Conservation (phyloP, 2,329 filamentous ascomycete genomes). For the Sporothrix pallida region DNA sequence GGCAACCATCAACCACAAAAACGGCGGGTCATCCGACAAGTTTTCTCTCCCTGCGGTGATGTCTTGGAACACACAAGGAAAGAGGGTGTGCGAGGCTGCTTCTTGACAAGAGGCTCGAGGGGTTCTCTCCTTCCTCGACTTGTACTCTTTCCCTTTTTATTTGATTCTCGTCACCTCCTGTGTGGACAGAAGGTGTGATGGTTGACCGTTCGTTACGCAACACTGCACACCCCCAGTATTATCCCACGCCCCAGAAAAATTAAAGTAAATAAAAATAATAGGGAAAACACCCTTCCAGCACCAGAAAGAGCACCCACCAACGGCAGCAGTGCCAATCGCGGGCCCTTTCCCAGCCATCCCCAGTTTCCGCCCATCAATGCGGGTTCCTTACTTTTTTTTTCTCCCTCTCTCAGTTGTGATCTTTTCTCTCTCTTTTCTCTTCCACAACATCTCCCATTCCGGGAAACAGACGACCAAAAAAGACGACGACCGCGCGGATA, state of each 20-base stretch:
- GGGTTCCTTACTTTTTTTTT: constrained; percentile 19
- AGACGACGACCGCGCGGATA: constrained; percentile 20
- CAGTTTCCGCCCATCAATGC: constrained; percentile 27
- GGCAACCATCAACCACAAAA: constrained; percentile 10
- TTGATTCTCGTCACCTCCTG: not conserved
- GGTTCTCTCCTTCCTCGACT: not conserved
- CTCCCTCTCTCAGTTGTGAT: constrained; percentile 18
- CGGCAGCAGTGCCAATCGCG: constrained; percentile 29
- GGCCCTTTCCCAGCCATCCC: constrained; percentile 32
- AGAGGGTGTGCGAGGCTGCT: constrained; percentile 27
- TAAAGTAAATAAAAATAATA: not conserved
- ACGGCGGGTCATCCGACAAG: constrained; percentile 23
- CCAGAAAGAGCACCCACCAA: constrained; percentile 17
- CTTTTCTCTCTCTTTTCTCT: constrained; percentile 20
- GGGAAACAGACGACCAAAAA: constrained; percentile 25
- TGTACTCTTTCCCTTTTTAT: too few species aligned
- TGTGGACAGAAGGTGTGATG: not conserved
- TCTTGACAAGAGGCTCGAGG: not conserved
- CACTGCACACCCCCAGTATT: not conserved
- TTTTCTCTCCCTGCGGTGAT: constrained; percentile 8
- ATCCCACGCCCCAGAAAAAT: constrained; percentile 15
- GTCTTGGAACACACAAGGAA: constrained; percentile 15
- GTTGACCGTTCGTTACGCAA: constrained; percentile 6
- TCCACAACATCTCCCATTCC: constrained; percentile 14
- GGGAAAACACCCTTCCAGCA: not conserved